phyloP scores from a whole-genome alignment of 257 asterid genomes.

The Penstemon eatonii region DNA sequence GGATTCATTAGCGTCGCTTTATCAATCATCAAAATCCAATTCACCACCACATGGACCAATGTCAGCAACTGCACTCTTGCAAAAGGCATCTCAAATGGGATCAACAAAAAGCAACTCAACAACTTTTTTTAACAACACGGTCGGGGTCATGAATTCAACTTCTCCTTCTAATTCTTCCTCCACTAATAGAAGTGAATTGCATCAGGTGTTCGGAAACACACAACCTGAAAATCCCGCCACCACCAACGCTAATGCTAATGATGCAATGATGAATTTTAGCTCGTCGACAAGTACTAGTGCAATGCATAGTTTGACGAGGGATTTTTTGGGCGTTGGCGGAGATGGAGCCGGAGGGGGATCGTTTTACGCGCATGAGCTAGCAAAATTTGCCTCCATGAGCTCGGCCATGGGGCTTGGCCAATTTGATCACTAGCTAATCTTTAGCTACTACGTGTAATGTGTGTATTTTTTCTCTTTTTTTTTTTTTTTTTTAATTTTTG shows the following conservation, averaged over 20 bases:
- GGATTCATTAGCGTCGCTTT: constrained; percentile 51
- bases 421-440: constrained; percentile 46
- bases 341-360: constrained; percentile 49
- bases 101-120: constrained; percentile 62
- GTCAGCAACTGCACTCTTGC: constrained; percentile 93
- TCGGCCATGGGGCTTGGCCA: constrained; percentile 80
- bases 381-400: constrained; percentile 70
- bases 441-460: neutral
- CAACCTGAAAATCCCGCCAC: constrained; percentile 32
- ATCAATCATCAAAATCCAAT: constrained; percentile 30
- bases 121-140: constrained; percentile 42
- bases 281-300: constrained; percentile 22
- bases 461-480: neutral
- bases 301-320: constrained; percentile 52
- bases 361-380: constrained; percentile 64
- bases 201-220: constrained; percentile 40
- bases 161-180: constrained; percentile 52
- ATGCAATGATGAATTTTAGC: constrained; percentile 44
- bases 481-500: neutral
- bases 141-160: constrained; percentile 55
- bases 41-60: constrained; percentile 43
- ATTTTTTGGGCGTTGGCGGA: constrained; percentile 84
- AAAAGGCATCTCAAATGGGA: constrained; percentile 89
- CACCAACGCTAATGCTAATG: constrained; percentile 3
- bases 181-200: constrained; percentile 43